phyloP scores from a whole-genome alignment of 73 alveolate genomes.

The Tetrahymena thermophila region DNA sequence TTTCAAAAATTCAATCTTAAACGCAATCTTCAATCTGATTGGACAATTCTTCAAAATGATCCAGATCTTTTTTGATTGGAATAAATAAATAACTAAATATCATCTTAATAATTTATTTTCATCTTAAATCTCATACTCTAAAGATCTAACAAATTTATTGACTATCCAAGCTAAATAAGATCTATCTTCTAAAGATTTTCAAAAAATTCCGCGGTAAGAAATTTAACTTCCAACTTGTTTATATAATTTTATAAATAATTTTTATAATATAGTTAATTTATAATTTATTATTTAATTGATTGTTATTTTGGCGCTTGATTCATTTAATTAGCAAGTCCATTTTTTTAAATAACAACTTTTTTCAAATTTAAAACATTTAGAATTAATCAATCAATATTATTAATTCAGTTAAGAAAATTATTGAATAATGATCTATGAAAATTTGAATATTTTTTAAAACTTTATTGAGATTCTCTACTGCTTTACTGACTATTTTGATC shows the following conservation, averaged over 20 bases:
- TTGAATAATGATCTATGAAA: no score
- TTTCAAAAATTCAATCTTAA: neutral
- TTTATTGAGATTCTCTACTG: no score
- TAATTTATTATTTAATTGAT: no score
- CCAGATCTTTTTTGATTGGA: neutral
- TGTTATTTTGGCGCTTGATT: neutral
- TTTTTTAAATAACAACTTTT: no score
- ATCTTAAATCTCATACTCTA: neutral
- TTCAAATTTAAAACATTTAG: neutral
- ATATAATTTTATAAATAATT: no score
- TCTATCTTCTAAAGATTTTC: neutral
- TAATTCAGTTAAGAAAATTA: no score
- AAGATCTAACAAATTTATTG: neutral
- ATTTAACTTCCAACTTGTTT: neutral
- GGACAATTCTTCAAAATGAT: neutral
- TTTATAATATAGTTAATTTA: no score
- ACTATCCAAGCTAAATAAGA: neutral
- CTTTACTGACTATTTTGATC: no score
- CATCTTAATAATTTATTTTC: neutral
- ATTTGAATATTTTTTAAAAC: no score
- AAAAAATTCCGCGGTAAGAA: neutral
- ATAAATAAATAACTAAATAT: neutral
- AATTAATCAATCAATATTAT: conserved; percentile 48
- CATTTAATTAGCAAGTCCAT: no score
- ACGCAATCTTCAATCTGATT: neutral